A percentile compares a stretch with the other conserved stretches of the same genome.
Evolutionary conservation across 305 asterid genomes (phyloP).

Genomic region (Solanum hybrid): DNA sequence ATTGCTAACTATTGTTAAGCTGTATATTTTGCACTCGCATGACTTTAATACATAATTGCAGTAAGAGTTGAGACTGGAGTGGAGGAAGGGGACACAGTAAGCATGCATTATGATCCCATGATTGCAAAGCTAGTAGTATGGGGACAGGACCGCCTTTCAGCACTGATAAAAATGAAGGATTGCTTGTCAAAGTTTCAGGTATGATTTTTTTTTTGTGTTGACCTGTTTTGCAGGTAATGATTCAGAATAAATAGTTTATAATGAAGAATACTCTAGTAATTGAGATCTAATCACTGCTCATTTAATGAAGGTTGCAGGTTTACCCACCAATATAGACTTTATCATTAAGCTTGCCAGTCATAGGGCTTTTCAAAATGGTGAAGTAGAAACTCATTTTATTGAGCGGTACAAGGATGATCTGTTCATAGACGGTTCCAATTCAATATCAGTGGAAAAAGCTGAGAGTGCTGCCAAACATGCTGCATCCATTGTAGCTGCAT

Average conservation of each 20-base stretch:
- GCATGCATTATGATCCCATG: slow-evolving; percentile 99
- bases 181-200: slow-evolving; percentile 90
- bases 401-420: slow-evolving; percentile 70
- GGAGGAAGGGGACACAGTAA: slow-evolving; percentile 86
- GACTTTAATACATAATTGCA: slow-evolving; percentile 30
- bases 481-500: slow-evolving; percentile 75
- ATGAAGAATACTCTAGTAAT: not conserved
- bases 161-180: slow-evolving; percentile 80
- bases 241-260: not conserved
- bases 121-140: slow-evolving; percentile 96
- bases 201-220: not conserved
- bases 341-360: slow-evolving; percentile 69
- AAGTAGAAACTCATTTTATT: slow-evolving; percentile 91
- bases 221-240: not conserved
- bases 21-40: slow-evolving; percentile 22
- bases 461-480: slow-evolving; percentile 36
- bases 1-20: not conserved
- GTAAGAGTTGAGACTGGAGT: slow-evolving; percentile 98
- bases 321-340: slow-evolving; percentile 94
- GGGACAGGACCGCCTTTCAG: slow-evolving; percentile 82
- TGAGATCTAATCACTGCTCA: slow-evolving; percentile 12
- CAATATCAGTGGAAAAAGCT: slow-evolving; percentile 33
- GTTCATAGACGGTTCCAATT: slow-evolving; percentile 39
- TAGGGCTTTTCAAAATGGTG: slow-evolving; percentile 67
- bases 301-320: slow-evolving; percentile 77